Evolutionary conservation across 768 basidiomycete genomes (phyloP), one percentile per base, ranked within the genome.

Genomic region (Macrolepiota dolichaula): DNA sequence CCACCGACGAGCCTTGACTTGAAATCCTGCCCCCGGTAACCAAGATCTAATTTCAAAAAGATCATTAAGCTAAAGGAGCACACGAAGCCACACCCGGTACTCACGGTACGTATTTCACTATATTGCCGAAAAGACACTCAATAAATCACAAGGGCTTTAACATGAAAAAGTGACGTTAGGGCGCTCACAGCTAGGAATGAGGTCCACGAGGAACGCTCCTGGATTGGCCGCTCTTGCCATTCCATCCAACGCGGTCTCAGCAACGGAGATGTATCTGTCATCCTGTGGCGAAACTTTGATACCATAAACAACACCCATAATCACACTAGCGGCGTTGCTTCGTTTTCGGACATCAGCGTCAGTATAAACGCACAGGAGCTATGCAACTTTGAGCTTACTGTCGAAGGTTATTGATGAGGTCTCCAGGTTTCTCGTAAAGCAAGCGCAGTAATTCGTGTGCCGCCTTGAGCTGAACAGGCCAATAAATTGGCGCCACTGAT

Each of bases 271-370:
- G 65, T 83, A 84, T 27, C 70, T 71, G 61, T 84, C 83, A 0
- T 74, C 72, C 22, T 73, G 68, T 9, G 76, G 72, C 9, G 74
- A 68, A 52, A 82, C 75, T 24, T 73, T 68, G 46, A 84, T 82
- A 3, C 82, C 83, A 57, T 84, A 85, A 6, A 77, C 77, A 3
- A 82, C 76, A 22, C 77, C 76, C 81, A 85, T 84, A 55, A 84
- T 83, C 3, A 79, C 74, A 50, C 80, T 79, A 4, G 79, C 82
- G 19, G 81, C 72, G 59, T 81, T 81, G 36, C 81, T 84, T 64
- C 11, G n/a, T 25, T n/a, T n/a, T 32, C 10, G 19, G 29, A 9
- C 5, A 54, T 60, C 35, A 44, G 15, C 25, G 4, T 17, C 56
- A 17, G 4, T n/a, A n/a, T n/a, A 46, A 59, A 25, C 59, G 19